phyloP scores from a whole-genome alignment of 768 basidiomycete species.

The button mushroom (Agaricus bisporus) region DNA sequence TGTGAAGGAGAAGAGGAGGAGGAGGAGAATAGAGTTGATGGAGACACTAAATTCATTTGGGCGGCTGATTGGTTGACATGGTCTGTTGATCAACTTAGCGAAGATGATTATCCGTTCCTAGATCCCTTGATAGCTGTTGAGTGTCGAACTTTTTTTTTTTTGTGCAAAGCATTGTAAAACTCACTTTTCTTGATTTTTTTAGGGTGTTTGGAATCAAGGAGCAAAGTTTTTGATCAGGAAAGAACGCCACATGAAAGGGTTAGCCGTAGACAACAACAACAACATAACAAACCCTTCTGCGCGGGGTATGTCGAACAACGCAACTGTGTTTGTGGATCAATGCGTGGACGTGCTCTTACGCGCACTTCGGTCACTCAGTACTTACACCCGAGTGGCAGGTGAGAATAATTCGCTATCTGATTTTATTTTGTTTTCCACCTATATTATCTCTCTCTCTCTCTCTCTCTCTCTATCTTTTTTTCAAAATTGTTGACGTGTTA shows the following conservation, averaged over 20 bases:
- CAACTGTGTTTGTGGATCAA: conserved; percentile 5
- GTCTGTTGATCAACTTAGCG: conserved; percentile 40
- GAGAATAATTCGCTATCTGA: neutral
- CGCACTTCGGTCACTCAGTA: conserved; percentile 7
- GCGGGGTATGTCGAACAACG: conserved; percentile 2
- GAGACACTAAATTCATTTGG: conserved; percentile 27
- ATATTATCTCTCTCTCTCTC: neutral
- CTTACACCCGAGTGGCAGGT: conserved; percentile 10
- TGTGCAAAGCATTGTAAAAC: neutral
- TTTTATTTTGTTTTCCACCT: neutral
- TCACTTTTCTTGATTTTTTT: neutral
- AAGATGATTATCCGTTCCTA: conserved; percentile 45
- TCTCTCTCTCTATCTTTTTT: too few relatives aligned
- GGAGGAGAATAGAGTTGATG: neutral
- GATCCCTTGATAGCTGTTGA: conserved; percentile 51
- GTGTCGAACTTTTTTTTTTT: conserved; percentile 11
- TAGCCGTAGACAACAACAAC: neutral
- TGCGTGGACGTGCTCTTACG: conserved; percentile 8
- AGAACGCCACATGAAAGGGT: conserved; percentile 51
- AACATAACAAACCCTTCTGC: neutral
- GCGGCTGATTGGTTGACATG: conserved; percentile 38
- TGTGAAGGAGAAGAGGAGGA: conserved; percentile 5
- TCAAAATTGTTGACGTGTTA: neutral
- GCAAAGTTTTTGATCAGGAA: conserved; percentile 49
- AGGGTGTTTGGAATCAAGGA: conserved; percentile 10